Percentiles rank a stretch among this genome's conserved stretches.
Evolutionary conservation across 2,329 filamentous ascomycete species (phyloP).

Genomic region (Sporothrix schenckii): DNA sequence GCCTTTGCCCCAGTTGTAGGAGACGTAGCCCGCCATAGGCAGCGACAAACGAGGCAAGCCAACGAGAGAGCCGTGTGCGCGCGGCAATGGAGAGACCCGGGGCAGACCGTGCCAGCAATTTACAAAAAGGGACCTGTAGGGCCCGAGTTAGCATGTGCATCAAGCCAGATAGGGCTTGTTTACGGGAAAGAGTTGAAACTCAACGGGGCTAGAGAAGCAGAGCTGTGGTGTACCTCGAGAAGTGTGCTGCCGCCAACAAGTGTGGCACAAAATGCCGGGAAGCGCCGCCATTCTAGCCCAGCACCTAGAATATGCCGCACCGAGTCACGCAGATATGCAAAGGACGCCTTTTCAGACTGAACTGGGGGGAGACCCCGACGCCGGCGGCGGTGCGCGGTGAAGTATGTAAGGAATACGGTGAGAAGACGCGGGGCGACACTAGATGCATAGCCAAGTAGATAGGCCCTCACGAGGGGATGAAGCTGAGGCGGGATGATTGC

Average conservation of each 20-base stretch:
- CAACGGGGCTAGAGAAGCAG: too few relatives aligned
- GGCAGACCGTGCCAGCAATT: conserved; percentile 39
- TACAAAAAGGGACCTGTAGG: conserved; percentile 42
- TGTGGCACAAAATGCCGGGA: conserved; percentile 65
- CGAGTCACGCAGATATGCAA: conserved; percentile 36
- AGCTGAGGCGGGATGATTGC: conserved; percentile 53
- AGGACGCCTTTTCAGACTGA: conserved; percentile 18
- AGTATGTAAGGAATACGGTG: conserved; percentile 56
- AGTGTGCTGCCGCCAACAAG: conserved; percentile 63
- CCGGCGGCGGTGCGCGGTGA: conserved; percentile 46
- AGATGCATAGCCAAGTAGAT: conserved; percentile 63
- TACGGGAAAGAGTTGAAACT: too few relatives aligned
- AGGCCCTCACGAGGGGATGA: conserved; percentile 61
- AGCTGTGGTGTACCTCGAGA: conserved; percentile 54
- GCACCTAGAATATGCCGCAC: conserved; percentile 51
- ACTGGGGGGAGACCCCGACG: conserved; percentile 42
- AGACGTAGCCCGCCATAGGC: conserved; percentile 61
- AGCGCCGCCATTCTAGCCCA: conserved; percentile 59
- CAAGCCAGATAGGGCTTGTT: too few relatives aligned
- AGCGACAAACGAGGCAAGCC: conserved; percentile 60
- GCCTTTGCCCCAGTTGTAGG: conserved; percentile 59
- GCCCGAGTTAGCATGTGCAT: conserved; percentile 9
- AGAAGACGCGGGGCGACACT: conserved; percentile 60
- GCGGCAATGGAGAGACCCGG: conserved; percentile 39
- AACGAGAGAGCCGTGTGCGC: conserved; percentile 56